Evolutionary conservation across 129 eudicot genomes (phyloP).

Genomic region (Flaveria sonorensis): DNA sequence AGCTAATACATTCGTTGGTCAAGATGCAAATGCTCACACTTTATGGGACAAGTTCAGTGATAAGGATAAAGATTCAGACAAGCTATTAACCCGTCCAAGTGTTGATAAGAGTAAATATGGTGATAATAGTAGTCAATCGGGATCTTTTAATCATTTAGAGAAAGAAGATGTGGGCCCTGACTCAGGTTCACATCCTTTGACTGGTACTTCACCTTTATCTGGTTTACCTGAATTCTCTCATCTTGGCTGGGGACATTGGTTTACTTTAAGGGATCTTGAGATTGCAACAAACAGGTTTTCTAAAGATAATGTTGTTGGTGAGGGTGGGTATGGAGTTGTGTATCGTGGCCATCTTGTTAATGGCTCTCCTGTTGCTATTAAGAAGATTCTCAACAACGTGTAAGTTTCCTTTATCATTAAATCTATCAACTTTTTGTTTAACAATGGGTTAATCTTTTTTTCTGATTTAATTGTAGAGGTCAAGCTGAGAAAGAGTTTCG

Average conservation of each 20-base stretch:
- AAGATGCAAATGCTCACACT: slow-evolving; percentile 36
- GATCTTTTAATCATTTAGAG: slow-evolving; percentile 61
- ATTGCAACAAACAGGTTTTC: slow-evolving; percentile 69
- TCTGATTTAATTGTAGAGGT: slow-evolving; percentile 47
- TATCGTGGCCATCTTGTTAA: slow-evolving; percentile 66
- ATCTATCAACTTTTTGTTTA: neutral
- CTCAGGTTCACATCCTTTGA: slow-evolving; percentile 62
- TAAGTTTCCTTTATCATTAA: slow-evolving; percentile 33
- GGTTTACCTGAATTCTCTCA: slow-evolving; percentile 84
- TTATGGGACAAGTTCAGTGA: slow-evolving; percentile 59
- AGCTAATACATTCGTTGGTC: slow-evolving; percentile 34
- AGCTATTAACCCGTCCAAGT: slow-evolving; percentile 46
- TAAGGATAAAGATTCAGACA: slow-evolving; percentile 67
- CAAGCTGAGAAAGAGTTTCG: slow-evolving; percentile 82
- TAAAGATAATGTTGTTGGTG: slow-evolving; percentile 76
- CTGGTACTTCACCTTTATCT: slow-evolving; percentile 58
- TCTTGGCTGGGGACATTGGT: slow-evolving; percentile 97
- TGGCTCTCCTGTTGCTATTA: slow-evolving; percentile 75
- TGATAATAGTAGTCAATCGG: slow-evolving; percentile 56
- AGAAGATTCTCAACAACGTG: slow-evolving; percentile 82
- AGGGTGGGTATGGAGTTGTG: slow-evolving; percentile 88
- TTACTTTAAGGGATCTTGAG: slow-evolving; percentile 79
- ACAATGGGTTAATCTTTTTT: neutral
- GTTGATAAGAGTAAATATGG: slow-evolving; percentile 49
- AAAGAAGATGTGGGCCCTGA: slow-evolving; percentile 45